phyloP scores from a whole-genome alignment of 1,139 yeast species.

The Sugiyamaella xylanicola region DNA sequence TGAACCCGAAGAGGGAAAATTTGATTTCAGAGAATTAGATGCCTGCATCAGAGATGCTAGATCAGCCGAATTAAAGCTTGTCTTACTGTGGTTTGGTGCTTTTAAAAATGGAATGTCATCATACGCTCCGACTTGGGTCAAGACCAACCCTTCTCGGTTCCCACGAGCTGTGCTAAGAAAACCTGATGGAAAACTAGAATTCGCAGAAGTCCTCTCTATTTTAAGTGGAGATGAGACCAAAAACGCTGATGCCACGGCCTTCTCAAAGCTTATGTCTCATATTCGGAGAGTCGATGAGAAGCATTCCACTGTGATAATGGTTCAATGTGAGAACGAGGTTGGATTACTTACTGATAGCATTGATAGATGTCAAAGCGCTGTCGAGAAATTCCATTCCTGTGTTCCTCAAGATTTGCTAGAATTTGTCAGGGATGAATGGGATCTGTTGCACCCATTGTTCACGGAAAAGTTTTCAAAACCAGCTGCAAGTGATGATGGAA shows the following conservation, averaged over 20 bases:
- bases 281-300: conserved; percentile 12
- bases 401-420: conserved; percentile 18
- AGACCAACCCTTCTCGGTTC: conserved; percentile 16
- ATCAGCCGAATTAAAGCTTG: conserved; percentile 14
- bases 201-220: conserved; percentile 17
- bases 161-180: conserved; percentile 19
- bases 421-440: conserved; percentile 12
- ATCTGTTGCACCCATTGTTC: conserved; percentile 16
- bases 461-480: conserved; percentile 12
- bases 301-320: conserved; percentile 21
- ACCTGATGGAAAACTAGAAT: conserved; percentile 2
- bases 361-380: conserved; percentile 15
- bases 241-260: conserved; percentile 20
- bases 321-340: conserved; percentile 24
- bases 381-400: conserved; percentile 1
- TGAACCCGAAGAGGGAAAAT: conserved; percentile 23
- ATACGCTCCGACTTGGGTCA: conserved; percentile 25
- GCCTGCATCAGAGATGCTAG: conserved; percentile 19
- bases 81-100: conserved; percentile 26
- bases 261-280: conserved; percentile 20
- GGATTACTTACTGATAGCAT: conserved; percentile 21
- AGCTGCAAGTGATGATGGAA: background rate
- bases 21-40: conserved; percentile 22
- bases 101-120: conserved; percentile 24
- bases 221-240: conserved; percentile 1